These are phyloP conservation scores for Magnusiomyces sp. DNA, from an alignment of 1,139 yeast genomes.

Conservation along the genomic window DNA sequence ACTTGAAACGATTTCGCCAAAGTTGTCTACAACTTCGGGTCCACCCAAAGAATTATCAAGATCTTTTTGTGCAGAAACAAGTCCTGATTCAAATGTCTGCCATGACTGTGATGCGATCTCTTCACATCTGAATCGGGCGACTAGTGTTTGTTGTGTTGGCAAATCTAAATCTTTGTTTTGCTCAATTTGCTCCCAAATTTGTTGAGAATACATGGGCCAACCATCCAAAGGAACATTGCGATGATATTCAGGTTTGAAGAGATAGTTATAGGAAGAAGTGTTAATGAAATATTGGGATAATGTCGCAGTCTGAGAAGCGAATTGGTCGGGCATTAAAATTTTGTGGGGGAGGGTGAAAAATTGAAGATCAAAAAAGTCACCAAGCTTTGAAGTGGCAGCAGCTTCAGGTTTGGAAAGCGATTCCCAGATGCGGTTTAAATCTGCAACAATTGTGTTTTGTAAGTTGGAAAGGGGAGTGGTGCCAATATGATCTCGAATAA, in stretches of 20 bases:
- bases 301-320: conserved; percentile 49
- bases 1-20: conserved; percentile 25
- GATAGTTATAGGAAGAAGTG: conserved; percentile 25
- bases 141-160: conserved; percentile 93
- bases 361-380: conserved; percentile 76
- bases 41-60: conserved; percentile 19
- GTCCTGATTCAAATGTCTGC: conserved; percentile 39
- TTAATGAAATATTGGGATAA: conserved; percentile 53
- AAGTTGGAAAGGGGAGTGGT: conserved; percentile 73
- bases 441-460: conserved; percentile 57
- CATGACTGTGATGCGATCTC: conserved; percentile 58
- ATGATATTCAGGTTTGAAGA: conserved; percentile 67
- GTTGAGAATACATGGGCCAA: conserved; percentile 86
- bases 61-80: conserved; percentile 21
- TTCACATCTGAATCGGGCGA: conserved; percentile 90
- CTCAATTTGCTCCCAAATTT: conserved; percentile 92
- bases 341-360: conserved; percentile 84
- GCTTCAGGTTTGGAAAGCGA: conserved; percentile 58
- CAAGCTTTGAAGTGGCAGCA: conserved; percentile 41
- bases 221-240: conserved; percentile 90
- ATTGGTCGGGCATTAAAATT: conserved; percentile 67
- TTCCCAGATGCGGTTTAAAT: conserved; percentile 71
- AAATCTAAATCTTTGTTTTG: conserved; percentile 86
- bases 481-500: conserved; percentile 87
- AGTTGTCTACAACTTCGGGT: conserved; percentile 18